Evolutionary conservation across 805 yeast genomes (phyloP).

Genomic region (Candida loeiensis): DNA sequence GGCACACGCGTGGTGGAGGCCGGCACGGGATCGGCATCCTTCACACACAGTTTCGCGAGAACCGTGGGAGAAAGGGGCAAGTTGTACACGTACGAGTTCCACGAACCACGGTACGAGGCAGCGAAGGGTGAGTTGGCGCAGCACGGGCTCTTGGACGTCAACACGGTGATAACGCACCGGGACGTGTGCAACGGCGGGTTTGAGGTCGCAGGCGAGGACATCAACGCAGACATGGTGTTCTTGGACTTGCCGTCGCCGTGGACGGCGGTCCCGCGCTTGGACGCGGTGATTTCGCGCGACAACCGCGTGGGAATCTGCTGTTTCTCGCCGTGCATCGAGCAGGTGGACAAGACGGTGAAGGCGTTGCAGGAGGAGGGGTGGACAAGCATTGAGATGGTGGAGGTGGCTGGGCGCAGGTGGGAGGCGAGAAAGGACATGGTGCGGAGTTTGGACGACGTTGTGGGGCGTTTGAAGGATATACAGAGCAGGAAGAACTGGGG

Average conservation of each 20-base stretch:
- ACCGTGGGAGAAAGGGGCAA: slow-evolving; percentile 60
- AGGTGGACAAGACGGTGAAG: slow-evolving; percentile 82
- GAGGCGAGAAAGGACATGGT: slow-evolving; percentile 90
- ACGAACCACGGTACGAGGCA: slow-evolving; percentile 74
- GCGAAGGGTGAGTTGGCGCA: slow-evolving; percentile 72
- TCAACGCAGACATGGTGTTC: slow-evolving; percentile 74
- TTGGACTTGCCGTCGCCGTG: slow-evolving; percentile 96
- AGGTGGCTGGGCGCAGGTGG: slow-evolving; percentile 78
- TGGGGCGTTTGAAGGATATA: slow-evolving; percentile 76
- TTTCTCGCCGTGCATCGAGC: slow-evolving; percentile 97
- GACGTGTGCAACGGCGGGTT: slow-evolving; percentile 93
- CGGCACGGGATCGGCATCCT: slow-evolving; percentile 97
- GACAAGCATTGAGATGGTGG: slow-evolving; percentile 88
- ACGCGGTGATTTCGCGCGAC: slow-evolving; percentile 50
- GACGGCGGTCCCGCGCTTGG: slow-evolving; percentile 83
- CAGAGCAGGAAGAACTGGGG: slow-evolving; percentile 65
- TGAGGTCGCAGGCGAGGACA: slow-evolving; percentile 37
- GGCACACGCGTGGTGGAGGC: slow-evolving; percentile 88
- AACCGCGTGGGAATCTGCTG: slow-evolving; percentile 77
- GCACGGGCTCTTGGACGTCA: slow-evolving; percentile 55
- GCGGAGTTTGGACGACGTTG: slow-evolving; percentile 69
- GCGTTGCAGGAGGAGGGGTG: slow-evolving; percentile 75
- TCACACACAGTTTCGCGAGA: slow-evolving; percentile 89
- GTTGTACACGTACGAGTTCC: slow-evolving; percentile 87
- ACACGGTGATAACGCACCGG: slow-evolving; percentile 75